Base-by-base conservation (phyloP, 176 grass and related monocot species). In the Rhynchospora breviuscula region DNA sequence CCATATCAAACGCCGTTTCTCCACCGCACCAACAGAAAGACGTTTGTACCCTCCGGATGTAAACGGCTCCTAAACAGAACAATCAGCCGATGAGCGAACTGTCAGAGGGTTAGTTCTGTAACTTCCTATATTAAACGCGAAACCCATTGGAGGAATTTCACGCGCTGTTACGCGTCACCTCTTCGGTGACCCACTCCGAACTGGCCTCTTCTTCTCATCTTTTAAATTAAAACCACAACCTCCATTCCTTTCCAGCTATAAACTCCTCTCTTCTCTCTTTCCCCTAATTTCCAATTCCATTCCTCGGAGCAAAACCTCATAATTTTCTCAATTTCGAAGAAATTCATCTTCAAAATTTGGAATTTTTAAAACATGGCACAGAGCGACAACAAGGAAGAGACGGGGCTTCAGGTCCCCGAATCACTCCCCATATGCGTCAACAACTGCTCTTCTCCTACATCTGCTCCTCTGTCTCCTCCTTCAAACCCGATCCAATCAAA, bases 351-450 rank as follows among this genome's bases (percentile, higher is more conserved):
- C 12, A 29, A 29, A 29, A 29, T 29, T 29, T 6, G 3, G 3
- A 33, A 35, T 47, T n/a, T 52, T 51, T 46, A 47, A 47, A 14
- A 17, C 8, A 98, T 99, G 96, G 96, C 93, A 18, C 96, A 95
- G 91, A 81, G 93, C 59, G 93, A 95, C 59, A 95, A 93, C 88
- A 92, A 95, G 87, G 90, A 95, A 87, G 92, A 94, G 86, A 94
- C 90, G 90, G 90, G 92, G 87, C 89, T 98, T 59, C 90, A 88
- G 31, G 86, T 83, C 18, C 71, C 91, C 14, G 91, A 94, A 62
- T 87, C 92, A 59, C 84, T 92, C 54, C 81, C 91, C 63, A 91
- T 99, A 77, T 99, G 96, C 88, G 89, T 90, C 88, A 99, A 99
- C 89, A 93, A 88, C 89, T 99, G 96, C 83, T 91, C 87, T 22